These are phyloP conservation scores for Macrolepiota dolichaula DNA, from an alignment of 768 basidiomycete genomes.

Conservation along the genomic window DNA sequence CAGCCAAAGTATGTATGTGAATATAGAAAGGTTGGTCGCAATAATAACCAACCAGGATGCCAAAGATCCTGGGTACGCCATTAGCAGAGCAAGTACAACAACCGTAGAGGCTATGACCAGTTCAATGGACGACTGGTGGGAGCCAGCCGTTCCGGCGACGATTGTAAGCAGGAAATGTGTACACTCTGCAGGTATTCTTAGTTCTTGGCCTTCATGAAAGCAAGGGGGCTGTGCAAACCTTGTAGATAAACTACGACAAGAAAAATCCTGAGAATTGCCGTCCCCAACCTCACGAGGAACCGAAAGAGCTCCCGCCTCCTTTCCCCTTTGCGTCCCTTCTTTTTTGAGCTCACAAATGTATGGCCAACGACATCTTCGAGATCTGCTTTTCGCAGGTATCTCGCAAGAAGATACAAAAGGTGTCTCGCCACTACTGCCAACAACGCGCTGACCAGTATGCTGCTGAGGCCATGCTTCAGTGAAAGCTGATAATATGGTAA, in stretches of 20 bases:
- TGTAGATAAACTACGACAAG: slow-evolving; percentile 62
- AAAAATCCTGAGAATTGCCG: slow-evolving; percentile 43
- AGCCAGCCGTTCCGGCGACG: slow-evolving; percentile 30
- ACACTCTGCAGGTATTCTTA: slow-evolving; percentile 38
- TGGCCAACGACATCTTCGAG: slow-evolving; percentile 65
- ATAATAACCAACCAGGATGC: slow-evolving; percentile 51
- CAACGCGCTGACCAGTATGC: slow-evolving; percentile 49
- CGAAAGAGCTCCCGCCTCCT: slow-evolving; percentile 41
- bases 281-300: slow-evolving; percentile 38
- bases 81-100: slow-evolving; percentile 41
- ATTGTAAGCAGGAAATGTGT: slow-evolving; percentile 49
- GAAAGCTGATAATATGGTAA: slow-evolving; percentile 47
- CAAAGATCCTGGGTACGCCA: slow-evolving; percentile 55
- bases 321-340: slow-evolving; percentile 42
- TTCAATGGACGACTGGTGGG: slow-evolving; percentile 39
- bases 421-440: slow-evolving; percentile 62
- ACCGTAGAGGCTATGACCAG: slow-evolving; percentile 22
- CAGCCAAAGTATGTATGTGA: slow-evolving; percentile 62
- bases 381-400: slow-evolving; percentile 63
- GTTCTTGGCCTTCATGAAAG: neutral
- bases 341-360: slow-evolving; percentile 45
- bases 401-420: slow-evolving; percentile 75
- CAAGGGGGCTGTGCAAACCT: slow-evolving; percentile 39
- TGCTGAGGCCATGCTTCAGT: slow-evolving; percentile 46
- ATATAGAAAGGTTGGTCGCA: slow-evolving; percentile 56